A percentile compares a stretch with the other conserved stretches of the same genome.
Conservation (phyloP, 441 rosid genomes). For the Arabidopsis hybrid region DNA sequence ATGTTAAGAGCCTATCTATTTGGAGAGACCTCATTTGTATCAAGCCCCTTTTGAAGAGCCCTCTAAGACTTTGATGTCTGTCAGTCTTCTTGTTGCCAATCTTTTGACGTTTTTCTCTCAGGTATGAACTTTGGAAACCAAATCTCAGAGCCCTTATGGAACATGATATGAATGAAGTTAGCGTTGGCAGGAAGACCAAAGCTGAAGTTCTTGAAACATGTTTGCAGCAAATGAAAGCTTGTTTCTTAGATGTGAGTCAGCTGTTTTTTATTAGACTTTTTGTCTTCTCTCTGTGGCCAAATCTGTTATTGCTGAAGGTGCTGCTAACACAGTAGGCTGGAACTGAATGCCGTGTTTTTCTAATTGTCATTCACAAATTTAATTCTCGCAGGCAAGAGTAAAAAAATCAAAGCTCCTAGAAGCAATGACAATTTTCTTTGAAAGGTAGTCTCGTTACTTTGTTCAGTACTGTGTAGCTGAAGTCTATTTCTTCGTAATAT, state of each 20-base stretch:
- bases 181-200: conserved; percentile 82
- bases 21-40: conserved; percentile 29
- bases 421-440: conserved; percentile 92
- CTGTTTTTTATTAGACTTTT: conserved; percentile 1
- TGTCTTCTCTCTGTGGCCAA: conserved; percentile 15
- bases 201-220: conserved; percentile 83
- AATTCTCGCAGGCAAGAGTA: conserved; percentile 70
- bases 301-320: conserved; percentile 1
- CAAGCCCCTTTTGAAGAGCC: conserved; percentile 18
- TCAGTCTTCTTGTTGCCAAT: conserved; percentile 25
- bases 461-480: conserved; percentile 18
- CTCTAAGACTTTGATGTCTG: conserved; percentile 22
- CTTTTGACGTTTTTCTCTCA: conserved; percentile 43
- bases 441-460: conserved; percentile 56
- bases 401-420: conserved; percentile 84
- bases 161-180: conserved; percentile 91
- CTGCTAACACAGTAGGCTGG: conserved; percentile 22
- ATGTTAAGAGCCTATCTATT: conserved; percentile 12
- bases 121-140: conserved; percentile 98
- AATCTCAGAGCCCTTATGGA: conserved; percentile 98
- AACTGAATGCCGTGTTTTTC: conserved; percentile 11
- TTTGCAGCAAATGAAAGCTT: conserved; percentile 98
- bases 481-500: conserved; percentile 5
- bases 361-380: conserved; percentile 28
- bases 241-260: conserved; percentile 91